Conservation (phyloP, 2,329 filamentous ascomycete genomes). For the Talaromyces sp. region DNA sequence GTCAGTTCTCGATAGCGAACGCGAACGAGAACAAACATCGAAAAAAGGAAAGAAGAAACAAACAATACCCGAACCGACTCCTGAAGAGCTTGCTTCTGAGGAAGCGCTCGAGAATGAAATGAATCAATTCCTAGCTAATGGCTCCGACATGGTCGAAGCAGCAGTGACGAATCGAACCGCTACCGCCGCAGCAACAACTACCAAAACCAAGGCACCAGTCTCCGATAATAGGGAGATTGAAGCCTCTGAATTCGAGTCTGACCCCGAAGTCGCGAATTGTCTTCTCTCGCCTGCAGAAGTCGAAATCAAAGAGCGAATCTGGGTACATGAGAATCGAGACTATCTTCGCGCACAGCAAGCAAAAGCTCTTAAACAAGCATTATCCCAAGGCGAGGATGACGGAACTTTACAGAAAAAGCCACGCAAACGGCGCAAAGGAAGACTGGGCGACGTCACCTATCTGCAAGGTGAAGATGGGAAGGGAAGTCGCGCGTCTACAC, state of each 20-base stretch:
- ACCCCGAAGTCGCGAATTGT: constrained; percentile 81
- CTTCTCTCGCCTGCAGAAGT: constrained; percentile 70
- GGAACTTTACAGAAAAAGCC: constrained; percentile 39
- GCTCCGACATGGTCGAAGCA: constrained; percentile 36
- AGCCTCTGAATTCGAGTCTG: constrained; percentile 81
- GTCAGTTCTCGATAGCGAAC: constrained; percentile 18
- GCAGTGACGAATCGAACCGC: constrained; percentile 15
- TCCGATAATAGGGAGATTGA: constrained; percentile 58
- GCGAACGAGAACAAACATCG: constrained; percentile 23
- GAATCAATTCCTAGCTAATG: constrained; percentile 58
- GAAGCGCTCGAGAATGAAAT: constrained; percentile 66
- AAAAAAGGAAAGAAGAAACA: constrained; percentile 31
- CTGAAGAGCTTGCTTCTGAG: constrained; percentile 59
- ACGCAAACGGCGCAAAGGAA: constrained; percentile 48
- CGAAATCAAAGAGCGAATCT: constrained; percentile 82
- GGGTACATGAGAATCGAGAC: constrained; percentile 92
- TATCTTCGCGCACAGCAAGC: constrained; percentile 85
- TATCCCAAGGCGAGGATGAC: constrained; percentile 50
- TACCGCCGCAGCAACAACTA: neutral
- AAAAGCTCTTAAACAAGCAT: constrained; percentile 71
- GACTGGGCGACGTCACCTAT: constrained; percentile 47
- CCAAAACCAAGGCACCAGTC: constrained; percentile 44
- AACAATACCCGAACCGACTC: constrained; percentile 51
- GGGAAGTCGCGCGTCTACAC: constrained; percentile 62
- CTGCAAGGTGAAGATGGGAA: constrained; percentile 59